Conservation (phyloP, 768 basidiomycete species). For the Asterophora parasitica region DNA sequence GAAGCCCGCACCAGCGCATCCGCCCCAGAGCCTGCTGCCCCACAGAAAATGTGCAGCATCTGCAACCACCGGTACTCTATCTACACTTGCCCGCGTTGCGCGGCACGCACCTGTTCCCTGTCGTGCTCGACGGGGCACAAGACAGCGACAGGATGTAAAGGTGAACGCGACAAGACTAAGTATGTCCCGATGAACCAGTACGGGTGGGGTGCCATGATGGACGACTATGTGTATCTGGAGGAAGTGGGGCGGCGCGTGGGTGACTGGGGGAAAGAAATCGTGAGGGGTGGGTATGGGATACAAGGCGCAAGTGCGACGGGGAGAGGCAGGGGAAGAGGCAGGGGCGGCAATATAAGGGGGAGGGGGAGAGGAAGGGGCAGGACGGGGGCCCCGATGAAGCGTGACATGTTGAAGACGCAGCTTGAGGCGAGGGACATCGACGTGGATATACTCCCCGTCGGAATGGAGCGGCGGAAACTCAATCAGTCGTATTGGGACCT, state of each 20-base stretch:
- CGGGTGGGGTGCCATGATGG: constrained; percentile 82
- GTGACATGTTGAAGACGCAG: constrained; percentile 63
- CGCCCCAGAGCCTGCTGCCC: constrained; percentile 10
- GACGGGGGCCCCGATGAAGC: constrained; percentile 42
- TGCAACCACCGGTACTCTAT: constrained; percentile 46
- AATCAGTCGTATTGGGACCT: constrained; percentile 85
- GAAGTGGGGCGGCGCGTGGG: constrained; percentile 72
- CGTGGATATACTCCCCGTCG: constrained; percentile 70
- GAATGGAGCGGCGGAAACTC: constrained; percentile 73
- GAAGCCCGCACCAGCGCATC: constrained; percentile 13
- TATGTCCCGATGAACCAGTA: constrained; percentile 83
- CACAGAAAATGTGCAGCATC: constrained; percentile 37
- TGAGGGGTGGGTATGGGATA: constrained; percentile 50
- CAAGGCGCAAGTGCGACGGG: constrained; percentile 17
- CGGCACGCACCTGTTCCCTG: constrained; percentile 66
- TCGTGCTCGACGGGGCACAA: constrained; percentile 71
- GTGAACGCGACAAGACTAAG: constrained; percentile 64
- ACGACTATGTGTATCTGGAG: constrained; percentile 85
- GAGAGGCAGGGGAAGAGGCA: constrained; percentile 22
- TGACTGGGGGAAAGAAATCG: constrained; percentile 70
- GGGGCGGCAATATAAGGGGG: constrained; percentile 18
- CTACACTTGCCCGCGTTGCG: constrained; percentile 81
- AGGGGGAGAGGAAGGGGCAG: constrained; percentile 27
- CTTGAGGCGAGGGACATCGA: constrained; percentile 66
- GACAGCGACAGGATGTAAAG: constrained; percentile 52